A percentile compares a stretch with the other conserved stretches of the same genome.
Conservation (phyloP, 345 rosid species). For the Corymbia maculata region DNA sequence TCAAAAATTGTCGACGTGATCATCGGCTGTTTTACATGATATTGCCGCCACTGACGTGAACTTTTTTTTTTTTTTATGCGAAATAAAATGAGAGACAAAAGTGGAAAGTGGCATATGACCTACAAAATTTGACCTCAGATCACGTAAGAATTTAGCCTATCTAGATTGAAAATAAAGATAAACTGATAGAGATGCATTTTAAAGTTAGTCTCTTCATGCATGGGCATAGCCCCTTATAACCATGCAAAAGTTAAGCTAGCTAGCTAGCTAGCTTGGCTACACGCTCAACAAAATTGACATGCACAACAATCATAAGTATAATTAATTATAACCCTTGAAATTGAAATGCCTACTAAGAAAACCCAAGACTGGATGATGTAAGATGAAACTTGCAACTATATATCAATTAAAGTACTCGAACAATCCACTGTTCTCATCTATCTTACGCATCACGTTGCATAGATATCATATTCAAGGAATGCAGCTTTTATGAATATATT, state of each 20-base stretch:
- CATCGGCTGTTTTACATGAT: too few species aligned
- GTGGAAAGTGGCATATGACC: not conserved
- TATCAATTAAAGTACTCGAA: not conserved
- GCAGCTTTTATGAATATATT: not conserved
- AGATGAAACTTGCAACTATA: not conserved
- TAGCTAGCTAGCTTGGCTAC: not conserved
- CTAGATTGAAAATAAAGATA: not conserved
- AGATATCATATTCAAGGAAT: not conserved
- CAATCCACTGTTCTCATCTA: not conserved
- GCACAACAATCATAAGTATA: not conserved
- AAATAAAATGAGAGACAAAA: not conserved
- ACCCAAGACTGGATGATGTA: accelerated
- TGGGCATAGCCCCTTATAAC: not conserved
- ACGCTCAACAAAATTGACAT: not conserved
- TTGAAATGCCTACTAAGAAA: not conserved
- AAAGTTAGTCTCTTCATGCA: not conserved
- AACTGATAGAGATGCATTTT: not conserved
- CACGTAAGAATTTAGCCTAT: not conserved
- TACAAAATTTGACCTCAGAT: not conserved
- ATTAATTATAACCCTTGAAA: not conserved
- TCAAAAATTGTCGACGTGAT: too few species aligned
- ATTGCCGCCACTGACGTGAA: too few species aligned
- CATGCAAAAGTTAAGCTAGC: not conserved
- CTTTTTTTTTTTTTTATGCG: not conserved
- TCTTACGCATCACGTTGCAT: not conserved